Conservation (phyloP, 192 early-diverging fungal species). For the Umbelopsis ramanniana region DNA sequence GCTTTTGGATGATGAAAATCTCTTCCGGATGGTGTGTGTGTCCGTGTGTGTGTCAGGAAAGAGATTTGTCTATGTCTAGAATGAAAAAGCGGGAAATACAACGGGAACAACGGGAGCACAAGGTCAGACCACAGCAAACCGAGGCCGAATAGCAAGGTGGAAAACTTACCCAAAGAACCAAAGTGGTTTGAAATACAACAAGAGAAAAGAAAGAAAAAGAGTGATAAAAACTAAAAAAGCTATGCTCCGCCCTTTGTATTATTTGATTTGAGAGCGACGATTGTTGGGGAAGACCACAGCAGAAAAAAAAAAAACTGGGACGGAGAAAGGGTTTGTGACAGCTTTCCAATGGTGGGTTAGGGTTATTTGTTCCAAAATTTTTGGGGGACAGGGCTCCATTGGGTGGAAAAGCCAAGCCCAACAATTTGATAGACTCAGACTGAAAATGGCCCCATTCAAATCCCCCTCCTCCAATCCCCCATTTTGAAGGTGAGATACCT, state of each 20-base stretch:
- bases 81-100: too few species aligned
- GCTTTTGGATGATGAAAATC: conserved; percentile 17
- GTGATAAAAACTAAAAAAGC: conserved; percentile 11
- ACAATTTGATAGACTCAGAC: conserved; percentile 15
- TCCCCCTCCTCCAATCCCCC: not conserved
- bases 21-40: conserved; percentile 19
- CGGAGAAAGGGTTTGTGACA: conserved; percentile 24
- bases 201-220: conserved; percentile 29
- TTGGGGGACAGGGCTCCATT: conserved; percentile 16
- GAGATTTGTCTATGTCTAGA: conserved; percentile 21
- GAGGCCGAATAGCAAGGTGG: not conserved
- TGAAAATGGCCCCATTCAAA: not conserved
- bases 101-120: not conserved
- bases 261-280: conserved; percentile 22
- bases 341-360: conserved; percentile 20
- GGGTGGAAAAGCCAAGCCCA: conserved; percentile 20
- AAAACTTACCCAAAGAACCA: conserved; percentile 24
- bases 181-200: conserved; percentile 17
- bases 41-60: conserved; percentile 23
- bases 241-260: conserved; percentile 22
- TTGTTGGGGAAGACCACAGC: conserved; percentile 20
- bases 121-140: not conserved
- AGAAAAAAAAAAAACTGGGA: conserved; percentile 24
- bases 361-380: conserved; percentile 15
- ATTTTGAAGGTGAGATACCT: not conserved